These are phyloP conservation scores for Rosa persica DNA, from an alignment of 306 rosid species.

Conservation along the genomic window DNA sequence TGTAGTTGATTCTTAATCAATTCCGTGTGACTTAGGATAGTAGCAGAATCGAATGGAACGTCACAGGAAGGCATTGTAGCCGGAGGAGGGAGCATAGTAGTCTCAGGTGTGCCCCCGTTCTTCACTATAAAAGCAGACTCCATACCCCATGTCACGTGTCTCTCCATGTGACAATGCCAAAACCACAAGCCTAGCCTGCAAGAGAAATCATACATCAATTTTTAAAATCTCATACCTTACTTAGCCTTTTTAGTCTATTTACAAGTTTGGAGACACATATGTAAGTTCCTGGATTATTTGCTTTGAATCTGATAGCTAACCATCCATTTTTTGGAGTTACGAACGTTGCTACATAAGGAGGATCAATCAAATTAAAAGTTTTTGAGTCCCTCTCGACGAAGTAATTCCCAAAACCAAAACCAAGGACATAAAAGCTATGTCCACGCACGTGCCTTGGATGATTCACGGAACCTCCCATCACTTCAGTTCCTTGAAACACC, in stretches of 20 bases:
- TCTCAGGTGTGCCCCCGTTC: slow-evolving; percentile 16
- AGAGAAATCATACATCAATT: neutral
- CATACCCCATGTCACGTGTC: slow-evolving; percentile 23
- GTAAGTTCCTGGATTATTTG: slow-evolving; percentile 6
- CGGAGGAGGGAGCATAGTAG: slow-evolving; percentile 13
- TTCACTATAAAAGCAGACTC: slow-evolving; percentile 9
- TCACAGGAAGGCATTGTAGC: slow-evolving; percentile 13
- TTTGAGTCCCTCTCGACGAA: slow-evolving; percentile 12
- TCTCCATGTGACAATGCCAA: slow-evolving; percentile 25
- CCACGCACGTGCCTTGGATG: slow-evolving; percentile 23
- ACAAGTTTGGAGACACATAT: neutral
- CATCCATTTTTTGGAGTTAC: slow-evolving; percentile 12
- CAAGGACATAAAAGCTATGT: slow-evolving; percentile 13
- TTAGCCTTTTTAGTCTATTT: neutral
- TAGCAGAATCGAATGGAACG: neutral
- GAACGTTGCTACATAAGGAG: slow-evolving; percentile 10
- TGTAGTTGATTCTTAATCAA: neutral
- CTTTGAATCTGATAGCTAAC: slow-evolving; percentile 15
- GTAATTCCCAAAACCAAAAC: neutral
- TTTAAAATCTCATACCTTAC: neutral
- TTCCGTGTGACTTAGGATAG: neutral
- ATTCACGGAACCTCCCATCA: neutral
- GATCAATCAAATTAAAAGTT: slow-evolving; percentile 13
- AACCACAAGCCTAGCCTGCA: slow-evolving; percentile 20
- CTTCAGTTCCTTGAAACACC: slow-evolving; percentile 17